phyloP scores from a whole-genome alignment of 345 rosid genomes.

The Stellera chamaejasme region DNA sequence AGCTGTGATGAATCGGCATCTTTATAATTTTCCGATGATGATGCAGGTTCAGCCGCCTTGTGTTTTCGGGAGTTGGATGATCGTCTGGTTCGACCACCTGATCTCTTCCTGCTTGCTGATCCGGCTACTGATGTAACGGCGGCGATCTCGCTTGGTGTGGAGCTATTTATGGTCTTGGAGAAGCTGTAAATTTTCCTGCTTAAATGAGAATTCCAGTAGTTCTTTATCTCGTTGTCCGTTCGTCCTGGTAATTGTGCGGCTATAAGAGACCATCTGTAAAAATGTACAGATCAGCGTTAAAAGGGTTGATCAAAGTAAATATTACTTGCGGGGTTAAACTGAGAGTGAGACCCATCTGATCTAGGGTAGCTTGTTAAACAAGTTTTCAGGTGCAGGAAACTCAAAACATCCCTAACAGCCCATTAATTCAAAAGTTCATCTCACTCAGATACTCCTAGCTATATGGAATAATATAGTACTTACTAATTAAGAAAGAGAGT shows the following conservation, averaged over 20 bases:
- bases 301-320: too few species aligned
- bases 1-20: neutral
- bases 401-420: too few species aligned
- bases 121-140: constrained; percentile 11
- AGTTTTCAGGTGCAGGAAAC: too few species aligned
- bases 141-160: constrained; percentile 1
- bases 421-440: too few species aligned
- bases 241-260: constrained; percentile 78
- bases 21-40: neutral
- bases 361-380: too few species aligned
- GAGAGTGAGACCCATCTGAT: too few species aligned
- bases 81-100: constrained; percentile 23
- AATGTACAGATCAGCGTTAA: neutral
- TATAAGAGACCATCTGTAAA: constrained; percentile 67
- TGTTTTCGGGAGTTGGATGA: constrained; percentile 36
- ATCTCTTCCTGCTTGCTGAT: constrained; percentile 6
- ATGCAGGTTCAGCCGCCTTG: constrained; percentile 3
- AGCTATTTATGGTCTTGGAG: constrained; percentile 4
- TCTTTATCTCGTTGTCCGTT: constrained; percentile 89
- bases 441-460: too few species aligned
- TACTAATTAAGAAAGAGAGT: too few species aligned
- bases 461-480: too few species aligned
- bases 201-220: constrained; percentile 82
- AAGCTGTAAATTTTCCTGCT: constrained; percentile 55
- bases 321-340: too few species aligned